Evolutionary conservation across 2,329 filamentous ascomycete species (phyloP).

Genomic region (Talaromyces sp.): DNA sequence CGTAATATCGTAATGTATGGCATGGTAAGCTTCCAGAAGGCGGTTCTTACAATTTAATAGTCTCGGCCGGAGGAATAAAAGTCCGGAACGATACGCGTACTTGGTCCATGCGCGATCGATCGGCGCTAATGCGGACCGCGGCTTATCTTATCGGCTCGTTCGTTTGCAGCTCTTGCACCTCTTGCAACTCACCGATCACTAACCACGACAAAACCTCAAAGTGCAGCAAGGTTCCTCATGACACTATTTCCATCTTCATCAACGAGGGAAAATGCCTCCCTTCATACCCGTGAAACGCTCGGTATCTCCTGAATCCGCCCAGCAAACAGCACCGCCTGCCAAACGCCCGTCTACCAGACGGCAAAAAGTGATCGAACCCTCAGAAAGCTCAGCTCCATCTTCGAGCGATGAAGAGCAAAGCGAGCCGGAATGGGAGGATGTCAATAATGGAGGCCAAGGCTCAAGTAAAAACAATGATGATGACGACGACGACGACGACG

Average conservation of each 20-base stretch:
- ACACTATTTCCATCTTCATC: background rate
- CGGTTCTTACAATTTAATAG: background rate
- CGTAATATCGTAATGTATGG: too few relatives aligned
- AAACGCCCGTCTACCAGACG: constrained; percentile 27
- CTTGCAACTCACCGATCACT: background rate
- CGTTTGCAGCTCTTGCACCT: background rate
- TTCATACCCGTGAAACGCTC: constrained; percentile 40
- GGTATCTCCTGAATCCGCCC: constrained; percentile 26
- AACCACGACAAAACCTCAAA: background rate
- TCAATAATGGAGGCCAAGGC: background rate
- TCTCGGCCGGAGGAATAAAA: background rate
- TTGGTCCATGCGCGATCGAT: background rate
- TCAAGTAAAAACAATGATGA: constrained; percentile 30
- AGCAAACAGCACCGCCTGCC: constrained; percentile 22
- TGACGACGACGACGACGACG: constrained; percentile 23
- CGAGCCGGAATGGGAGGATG: constrained; percentile 10
- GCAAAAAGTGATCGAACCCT: constrained; percentile 16
- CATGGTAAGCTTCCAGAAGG: too few relatives aligned
- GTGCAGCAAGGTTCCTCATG: background rate
- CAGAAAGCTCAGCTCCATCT: constrained; percentile 25
- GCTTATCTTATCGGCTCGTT: background rate
- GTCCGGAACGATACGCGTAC: background rate
- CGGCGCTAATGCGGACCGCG: background rate
- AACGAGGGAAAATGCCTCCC: constrained; percentile 35
- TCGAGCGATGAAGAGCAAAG: constrained; percentile 29